A percentile compares a stretch with the other conserved stretches of the same genome.
phyloP scores from a whole-genome alignment of 306 rosid species.

The Lathyrus sativus region DNA sequence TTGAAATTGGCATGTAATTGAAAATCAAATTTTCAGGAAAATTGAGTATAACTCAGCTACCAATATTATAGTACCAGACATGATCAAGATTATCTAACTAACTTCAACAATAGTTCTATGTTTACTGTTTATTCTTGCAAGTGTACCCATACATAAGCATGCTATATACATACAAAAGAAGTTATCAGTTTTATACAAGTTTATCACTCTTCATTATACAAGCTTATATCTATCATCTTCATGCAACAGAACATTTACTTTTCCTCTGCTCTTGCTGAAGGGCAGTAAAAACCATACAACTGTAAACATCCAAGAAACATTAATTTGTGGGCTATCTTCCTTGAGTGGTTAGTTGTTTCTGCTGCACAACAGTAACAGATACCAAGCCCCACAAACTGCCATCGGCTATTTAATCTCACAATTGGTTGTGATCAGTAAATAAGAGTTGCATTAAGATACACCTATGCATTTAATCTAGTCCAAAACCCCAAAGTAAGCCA shows the following conservation, averaged over 20 bases:
- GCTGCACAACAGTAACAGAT: conserved; percentile 12
- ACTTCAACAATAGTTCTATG: conserved; percentile 8
- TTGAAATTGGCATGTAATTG: conserved; percentile 30
- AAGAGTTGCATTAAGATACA: conserved; percentile 22
- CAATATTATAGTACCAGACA: conserved; percentile 15
- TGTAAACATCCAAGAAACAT: conserved; percentile 20
- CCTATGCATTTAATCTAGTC: conserved; percentile 27
- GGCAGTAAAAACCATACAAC: neutral
- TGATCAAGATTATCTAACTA: conserved; percentile 13
- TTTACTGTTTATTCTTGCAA: conserved; percentile 25
- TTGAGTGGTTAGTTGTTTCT: conserved; percentile 18
- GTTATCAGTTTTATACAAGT: neutral
- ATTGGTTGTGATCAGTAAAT: conserved; percentile 17
- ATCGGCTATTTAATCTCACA: conserved; percentile 2
- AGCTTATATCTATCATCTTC: conserved; percentile 16
- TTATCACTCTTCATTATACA: neutral
- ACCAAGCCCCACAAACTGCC: conserved; percentile 3
- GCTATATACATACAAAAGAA: neutral
- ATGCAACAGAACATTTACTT: conserved; percentile 30
- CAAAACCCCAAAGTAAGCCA: conserved; percentile 26
- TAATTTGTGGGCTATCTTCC: conserved; percentile 16
- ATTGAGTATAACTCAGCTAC: conserved; percentile 7
- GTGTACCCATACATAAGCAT: neutral
- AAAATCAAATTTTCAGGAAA: conserved; percentile 19
- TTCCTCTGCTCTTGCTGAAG: conserved; percentile 14